These are phyloP conservation scores for Candida ficus DNA, from an alignment of 805 yeast genomes.

Conservation along the genomic window DNA sequence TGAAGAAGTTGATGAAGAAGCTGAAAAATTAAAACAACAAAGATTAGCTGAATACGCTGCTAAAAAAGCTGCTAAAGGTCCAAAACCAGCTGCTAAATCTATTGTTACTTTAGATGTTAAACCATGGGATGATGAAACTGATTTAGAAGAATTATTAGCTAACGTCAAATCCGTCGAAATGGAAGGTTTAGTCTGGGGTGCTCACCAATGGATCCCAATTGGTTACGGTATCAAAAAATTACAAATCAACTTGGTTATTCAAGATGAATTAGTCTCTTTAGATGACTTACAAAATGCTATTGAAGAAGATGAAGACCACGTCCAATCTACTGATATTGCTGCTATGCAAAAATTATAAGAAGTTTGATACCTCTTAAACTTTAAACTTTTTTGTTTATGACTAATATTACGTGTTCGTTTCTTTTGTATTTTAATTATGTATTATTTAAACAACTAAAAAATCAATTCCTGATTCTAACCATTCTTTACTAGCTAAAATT, in stretches of 20 bases:
- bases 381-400: slow-evolving; percentile 6
- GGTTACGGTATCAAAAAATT: slow-evolving; percentile 99
- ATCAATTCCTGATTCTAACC: slow-evolving; percentile 48
- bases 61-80: slow-evolving; percentile 94
- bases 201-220: slow-evolving; percentile 89
- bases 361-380: slow-evolving; percentile 4
- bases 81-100: slow-evolving; percentile 98
- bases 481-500: slow-evolving; percentile 36
- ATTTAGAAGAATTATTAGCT: slow-evolving; percentile 81
- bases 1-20: slow-evolving; percentile 94
- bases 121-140: slow-evolving; percentile 99
- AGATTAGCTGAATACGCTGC: slow-evolving; percentile 98
- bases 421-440: slow-evolving; percentile 1
- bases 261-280: slow-evolving; percentile 92
- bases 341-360: slow-evolving; percentile 96
- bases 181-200: slow-evolving; percentile 99
- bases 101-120: slow-evolving; percentile 94
- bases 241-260: slow-evolving; percentile 97
- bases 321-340: slow-evolving; percentile 97
- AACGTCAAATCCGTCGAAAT: slow-evolving; percentile 77
- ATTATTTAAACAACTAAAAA: slow-evolving; percentile 29
- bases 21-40: slow-evolving; percentile 95
- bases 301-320: slow-evolving; percentile 96
- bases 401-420: slow-evolving; percentile 9
- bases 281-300: slow-evolving; percentile 76